These are phyloP conservation scores for Kwoniella shivajii DNA, from an alignment of 1,284 basidiomycete genomes.

Conservation along the genomic window DNA sequence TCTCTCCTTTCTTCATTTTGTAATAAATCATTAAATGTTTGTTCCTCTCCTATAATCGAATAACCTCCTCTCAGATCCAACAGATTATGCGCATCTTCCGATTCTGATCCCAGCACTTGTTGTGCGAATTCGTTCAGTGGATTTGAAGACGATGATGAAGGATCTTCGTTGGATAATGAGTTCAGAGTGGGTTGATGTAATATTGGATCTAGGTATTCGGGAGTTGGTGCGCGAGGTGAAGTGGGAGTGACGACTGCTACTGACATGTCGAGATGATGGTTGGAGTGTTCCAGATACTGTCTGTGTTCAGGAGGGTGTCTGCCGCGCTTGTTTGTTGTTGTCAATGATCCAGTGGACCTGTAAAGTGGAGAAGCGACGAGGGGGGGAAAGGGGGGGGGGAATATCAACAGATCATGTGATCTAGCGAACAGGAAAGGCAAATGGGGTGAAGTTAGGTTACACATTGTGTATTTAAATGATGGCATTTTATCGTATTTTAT, in stretches of 20 bases:
- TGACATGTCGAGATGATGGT: too few species aligned
- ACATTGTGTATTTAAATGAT: not conserved
- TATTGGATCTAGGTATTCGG: constrained; percentile 14
- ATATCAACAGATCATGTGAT: constrained; percentile 18
- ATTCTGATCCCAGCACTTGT: constrained; percentile 19
- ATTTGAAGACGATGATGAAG: constrained; percentile 10
- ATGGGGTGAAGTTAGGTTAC: too few species aligned
- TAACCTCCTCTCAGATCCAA: constrained; percentile 17
- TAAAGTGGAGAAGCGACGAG: constrained; percentile 12
- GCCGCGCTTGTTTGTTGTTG: not conserved
- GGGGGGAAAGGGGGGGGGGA: not conserved
- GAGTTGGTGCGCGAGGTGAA: not conserved
- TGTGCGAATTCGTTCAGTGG: constrained; percentile 21
- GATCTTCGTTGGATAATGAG: too few species aligned
- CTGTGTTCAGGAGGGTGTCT: not conserved
- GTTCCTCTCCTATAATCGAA: constrained; percentile 16
- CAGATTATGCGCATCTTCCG: constrained; percentile 18
- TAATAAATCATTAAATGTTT: constrained; percentile 18
- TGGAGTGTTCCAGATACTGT: too few species aligned
- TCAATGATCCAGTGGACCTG: constrained; percentile 2
- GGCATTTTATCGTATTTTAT: constrained; percentile 6
- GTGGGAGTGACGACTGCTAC: not conserved
- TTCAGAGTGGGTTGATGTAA: constrained; percentile 19
- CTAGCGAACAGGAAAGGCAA: not conserved
- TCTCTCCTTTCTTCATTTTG: constrained; percentile 13